phyloP scores from a whole-genome alignment of 2,329 filamentous ascomycete species.

The Akanthomyces muscarius region DNA sequence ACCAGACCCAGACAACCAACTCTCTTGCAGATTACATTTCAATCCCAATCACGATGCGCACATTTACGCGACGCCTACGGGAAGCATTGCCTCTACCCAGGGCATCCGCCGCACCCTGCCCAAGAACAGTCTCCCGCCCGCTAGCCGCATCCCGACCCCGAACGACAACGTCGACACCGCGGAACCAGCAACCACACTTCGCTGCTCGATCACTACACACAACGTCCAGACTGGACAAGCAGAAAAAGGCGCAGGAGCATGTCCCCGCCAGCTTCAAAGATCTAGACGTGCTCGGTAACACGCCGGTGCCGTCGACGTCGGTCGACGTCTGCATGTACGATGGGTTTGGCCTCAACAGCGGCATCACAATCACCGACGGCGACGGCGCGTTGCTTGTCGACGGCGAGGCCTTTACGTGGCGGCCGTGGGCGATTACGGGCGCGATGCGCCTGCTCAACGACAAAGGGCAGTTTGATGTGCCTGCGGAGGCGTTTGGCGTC shows the following conservation, averaged over 20 bases:
- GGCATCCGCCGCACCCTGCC: not conserved
- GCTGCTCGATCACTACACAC: constrained; percentile 22
- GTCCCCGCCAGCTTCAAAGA: constrained; percentile 61
- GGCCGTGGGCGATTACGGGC: constrained; percentile 64
- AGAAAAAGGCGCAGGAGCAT: constrained; percentile 27
- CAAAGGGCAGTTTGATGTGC: constrained; percentile 78
- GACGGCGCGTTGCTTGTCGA: constrained; percentile 74
- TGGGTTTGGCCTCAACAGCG: constrained; percentile 84
- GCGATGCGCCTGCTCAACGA: constrained; percentile 58
- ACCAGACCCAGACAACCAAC: not conserved
- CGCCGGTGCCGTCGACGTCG: constrained; percentile 72
- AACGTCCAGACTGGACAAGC: constrained; percentile 20
- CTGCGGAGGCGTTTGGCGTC: constrained; percentile 66
- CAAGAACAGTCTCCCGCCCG: not conserved
- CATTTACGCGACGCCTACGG: not conserved
- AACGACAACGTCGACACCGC: not conserved
- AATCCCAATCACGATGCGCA: not conserved
- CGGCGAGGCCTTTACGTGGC: constrained; percentile 86
- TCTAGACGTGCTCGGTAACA: constrained; percentile 74
- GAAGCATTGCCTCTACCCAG: not conserved
- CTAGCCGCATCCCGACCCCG: not conserved
- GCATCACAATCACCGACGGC: constrained; percentile 63
- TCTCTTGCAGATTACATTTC: not conserved
- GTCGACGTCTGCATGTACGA: constrained; percentile 78
- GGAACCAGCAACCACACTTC: not conserved